phyloP scores from a whole-genome alignment of 1,139 yeast genomes.

The Blastobotrys apis region DNA sequence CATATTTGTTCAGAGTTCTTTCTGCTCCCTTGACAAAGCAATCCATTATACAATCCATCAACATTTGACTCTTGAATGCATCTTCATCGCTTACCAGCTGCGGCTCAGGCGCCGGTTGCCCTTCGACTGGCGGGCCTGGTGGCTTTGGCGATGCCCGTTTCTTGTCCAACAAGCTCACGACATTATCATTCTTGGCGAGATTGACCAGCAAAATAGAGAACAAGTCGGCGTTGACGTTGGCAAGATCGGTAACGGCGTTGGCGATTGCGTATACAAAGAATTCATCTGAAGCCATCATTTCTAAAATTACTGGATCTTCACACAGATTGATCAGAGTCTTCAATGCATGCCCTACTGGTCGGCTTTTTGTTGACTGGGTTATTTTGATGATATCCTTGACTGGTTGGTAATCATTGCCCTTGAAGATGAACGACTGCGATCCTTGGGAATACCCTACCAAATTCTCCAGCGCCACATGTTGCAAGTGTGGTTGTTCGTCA shows the following conservation, averaged over 20 bases:
- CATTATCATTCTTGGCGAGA: constrained; percentile 70
- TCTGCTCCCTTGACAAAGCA: constrained; percentile 85
- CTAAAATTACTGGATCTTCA: constrained; percentile 57
- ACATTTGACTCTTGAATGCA: constrained; percentile 43
- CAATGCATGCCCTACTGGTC: constrained; percentile 46
- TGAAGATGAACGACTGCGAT: constrained; percentile 60
- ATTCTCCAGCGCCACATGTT: constrained; percentile 80
- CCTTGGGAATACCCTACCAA: constrained; percentile 79
- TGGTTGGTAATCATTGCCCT: constrained; percentile 65
- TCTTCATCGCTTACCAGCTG: constrained; percentile 13
- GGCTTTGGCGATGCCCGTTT: constrained; percentile 26
- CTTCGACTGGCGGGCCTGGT: constrained; percentile 5
- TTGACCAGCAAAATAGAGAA: constrained; percentile 82
- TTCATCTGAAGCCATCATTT: constrained; percentile 59
- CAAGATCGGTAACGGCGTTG: constrained; percentile 48
- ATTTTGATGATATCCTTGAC: constrained; percentile 67
- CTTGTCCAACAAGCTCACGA: constrained; percentile 53
- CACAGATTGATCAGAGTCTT: constrained; percentile 82
- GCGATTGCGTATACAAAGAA: constrained; percentile 55
- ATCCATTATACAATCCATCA: constrained; percentile 83
- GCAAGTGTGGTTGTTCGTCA: constrained; percentile 75
- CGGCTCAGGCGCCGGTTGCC: background rate
- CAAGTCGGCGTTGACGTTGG: constrained; percentile 69
- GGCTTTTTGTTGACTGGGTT: constrained; percentile 22
- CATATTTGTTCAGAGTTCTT: constrained; percentile 62